Conservation (phyloP, 2,329 filamentous ascomycete genomes). For the Penicillium sp. region DNA sequence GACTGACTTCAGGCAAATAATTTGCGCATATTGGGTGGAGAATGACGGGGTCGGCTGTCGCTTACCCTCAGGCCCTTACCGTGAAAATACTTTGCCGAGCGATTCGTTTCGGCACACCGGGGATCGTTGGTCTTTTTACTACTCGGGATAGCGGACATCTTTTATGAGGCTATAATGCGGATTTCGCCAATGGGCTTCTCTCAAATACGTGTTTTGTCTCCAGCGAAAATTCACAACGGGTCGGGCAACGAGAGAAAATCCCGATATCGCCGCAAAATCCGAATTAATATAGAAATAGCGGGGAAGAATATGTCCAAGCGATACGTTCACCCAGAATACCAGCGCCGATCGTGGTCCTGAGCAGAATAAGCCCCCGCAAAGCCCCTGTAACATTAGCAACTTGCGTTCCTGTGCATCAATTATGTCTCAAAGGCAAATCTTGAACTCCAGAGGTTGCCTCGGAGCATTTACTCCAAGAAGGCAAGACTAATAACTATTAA, state of each 20-base stretch:
- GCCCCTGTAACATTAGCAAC: background rate
- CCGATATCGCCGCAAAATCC: conserved; percentile 17
- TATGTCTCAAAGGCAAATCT: background rate
- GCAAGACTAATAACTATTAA: background rate
- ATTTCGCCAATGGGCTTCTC: background rate
- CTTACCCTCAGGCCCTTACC: background rate
- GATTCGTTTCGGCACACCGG: conserved; percentile 1
- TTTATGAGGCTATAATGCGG: background rate
- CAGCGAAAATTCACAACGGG: background rate
- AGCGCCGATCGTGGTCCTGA: background rate
- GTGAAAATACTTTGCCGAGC: background rate
- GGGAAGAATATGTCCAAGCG: conserved; percentile 3
- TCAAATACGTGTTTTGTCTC: background rate
- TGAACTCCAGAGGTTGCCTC: background rate
- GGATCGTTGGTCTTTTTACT: background rate
- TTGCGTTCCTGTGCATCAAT: background rate
- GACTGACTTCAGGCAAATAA: background rate
- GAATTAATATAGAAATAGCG: conserved; percentile 7
- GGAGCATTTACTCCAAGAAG: background rate
- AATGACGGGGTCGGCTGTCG: background rate
- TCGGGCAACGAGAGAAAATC: conserved; percentile 1
- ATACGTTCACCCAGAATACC: background rate
- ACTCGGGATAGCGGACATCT: background rate
- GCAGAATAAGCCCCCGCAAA: background rate
- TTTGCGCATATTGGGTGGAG: background rate